phyloP scores from a whole-genome alignment of 495 filamentous ascomycete species.

The Neurospora cerealis region DNA sequence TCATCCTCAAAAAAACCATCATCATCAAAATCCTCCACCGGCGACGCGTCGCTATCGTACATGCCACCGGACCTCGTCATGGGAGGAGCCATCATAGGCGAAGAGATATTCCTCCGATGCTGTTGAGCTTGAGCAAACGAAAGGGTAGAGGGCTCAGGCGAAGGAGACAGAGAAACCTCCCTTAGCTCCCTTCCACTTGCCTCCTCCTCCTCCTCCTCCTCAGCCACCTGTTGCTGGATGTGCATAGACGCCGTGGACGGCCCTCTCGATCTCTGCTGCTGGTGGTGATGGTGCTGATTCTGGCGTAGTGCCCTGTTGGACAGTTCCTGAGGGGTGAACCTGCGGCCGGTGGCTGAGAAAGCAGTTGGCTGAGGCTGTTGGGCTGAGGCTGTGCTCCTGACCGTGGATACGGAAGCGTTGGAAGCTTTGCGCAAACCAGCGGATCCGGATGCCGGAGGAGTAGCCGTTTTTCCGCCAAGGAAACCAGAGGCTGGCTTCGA shows the following conservation, averaged over 20 bases:
- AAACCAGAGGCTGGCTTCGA: slow-evolving; percentile 44
- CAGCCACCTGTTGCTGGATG: neutral
- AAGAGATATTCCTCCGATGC: neutral
- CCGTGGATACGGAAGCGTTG: neutral
- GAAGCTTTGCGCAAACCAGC: neutral
- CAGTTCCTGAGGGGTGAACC: slow-evolving; percentile 38
- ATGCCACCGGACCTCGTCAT: slow-evolving; percentile 51
- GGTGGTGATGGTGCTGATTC: neutral
- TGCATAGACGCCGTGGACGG: slow-evolving; percentile 15
- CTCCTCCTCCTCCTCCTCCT: slow-evolving; percentile 30
- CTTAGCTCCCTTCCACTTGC: slow-evolving; percentile 13
- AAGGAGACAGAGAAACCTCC: neutral
- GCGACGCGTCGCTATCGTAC: slow-evolving; percentile 61
- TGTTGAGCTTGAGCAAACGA: slow-evolving; percentile 1
- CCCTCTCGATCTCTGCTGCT: slow-evolving; percentile 9
- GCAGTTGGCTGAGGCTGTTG: slow-evolving; percentile 41
- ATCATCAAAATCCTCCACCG: slow-evolving; percentile 45
- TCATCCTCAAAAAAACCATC: slow-evolving; percentile 49
- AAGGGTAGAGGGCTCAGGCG: neutral
- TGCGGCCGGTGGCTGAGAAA: slow-evolving; percentile 40
- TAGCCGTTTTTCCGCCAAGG: slow-evolving; percentile 64
- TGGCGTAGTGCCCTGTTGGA: slow-evolving; percentile 27
- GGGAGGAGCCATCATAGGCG: slow-evolving; percentile 45
- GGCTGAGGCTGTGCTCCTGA: slow-evolving; percentile 17
- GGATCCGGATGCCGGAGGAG: slow-evolving; percentile 60